These are phyloP conservation scores for Penicillium thymicola DNA, from an alignment of 2,329 filamentous ascomycete species.

Conservation along the genomic window DNA sequence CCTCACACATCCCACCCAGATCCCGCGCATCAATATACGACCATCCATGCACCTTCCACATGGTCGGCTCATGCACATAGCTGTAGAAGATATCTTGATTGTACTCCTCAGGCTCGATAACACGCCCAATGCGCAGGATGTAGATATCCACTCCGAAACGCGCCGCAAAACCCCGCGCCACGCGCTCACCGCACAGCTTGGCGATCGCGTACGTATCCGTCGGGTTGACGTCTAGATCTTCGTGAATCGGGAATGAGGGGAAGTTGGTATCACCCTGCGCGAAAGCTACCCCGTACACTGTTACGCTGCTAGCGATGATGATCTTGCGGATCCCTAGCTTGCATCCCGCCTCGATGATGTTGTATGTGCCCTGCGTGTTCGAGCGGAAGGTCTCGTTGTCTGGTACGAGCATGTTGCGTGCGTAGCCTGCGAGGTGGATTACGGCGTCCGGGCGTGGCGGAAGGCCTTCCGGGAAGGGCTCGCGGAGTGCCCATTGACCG, in stretches of 20 bases:
- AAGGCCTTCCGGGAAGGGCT: slow-evolving; percentile 38
- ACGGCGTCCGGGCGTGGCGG: slow-evolving; percentile 54
- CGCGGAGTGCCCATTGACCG: slow-evolving; percentile 54
- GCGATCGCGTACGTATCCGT: slow-evolving; percentile 61
- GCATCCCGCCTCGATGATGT: slow-evolving; percentile 61
- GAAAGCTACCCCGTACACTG: slow-evolving; percentile 63
- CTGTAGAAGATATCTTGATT: slow-evolving; percentile 48
- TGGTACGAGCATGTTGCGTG: slow-evolving; percentile 59
- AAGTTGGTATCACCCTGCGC: slow-evolving; percentile 57
- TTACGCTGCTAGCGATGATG: slow-evolving; percentile 58
- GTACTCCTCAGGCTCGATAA: slow-evolving; percentile 62
- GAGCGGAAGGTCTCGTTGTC: slow-evolving; percentile 58
- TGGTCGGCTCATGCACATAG: slow-evolving; percentile 51
- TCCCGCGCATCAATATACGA: slow-evolving; percentile 62
- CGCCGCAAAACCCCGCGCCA: slow-evolving; percentile 55
- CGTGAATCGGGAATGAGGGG: slow-evolving; percentile 57
- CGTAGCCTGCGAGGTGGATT: slow-evolving; percentile 60
- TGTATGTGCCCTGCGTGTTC: slow-evolving; percentile 59
- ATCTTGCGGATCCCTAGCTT: slow-evolving; percentile 62
- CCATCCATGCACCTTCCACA: slow-evolving; percentile 59
- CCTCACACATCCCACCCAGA: slow-evolving; percentile 59
- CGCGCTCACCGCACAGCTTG: slow-evolving; percentile 58
- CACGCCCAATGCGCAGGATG: slow-evolving; percentile 59
- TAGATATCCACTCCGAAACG: slow-evolving; percentile 59
- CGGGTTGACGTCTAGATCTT: slow-evolving; percentile 59